Evolutionary conservation across 805 yeast genomes (phyloP), one percentile per base, ranked within the genome.

Genomic region (Sugiyamaella chiloensis): DNA sequence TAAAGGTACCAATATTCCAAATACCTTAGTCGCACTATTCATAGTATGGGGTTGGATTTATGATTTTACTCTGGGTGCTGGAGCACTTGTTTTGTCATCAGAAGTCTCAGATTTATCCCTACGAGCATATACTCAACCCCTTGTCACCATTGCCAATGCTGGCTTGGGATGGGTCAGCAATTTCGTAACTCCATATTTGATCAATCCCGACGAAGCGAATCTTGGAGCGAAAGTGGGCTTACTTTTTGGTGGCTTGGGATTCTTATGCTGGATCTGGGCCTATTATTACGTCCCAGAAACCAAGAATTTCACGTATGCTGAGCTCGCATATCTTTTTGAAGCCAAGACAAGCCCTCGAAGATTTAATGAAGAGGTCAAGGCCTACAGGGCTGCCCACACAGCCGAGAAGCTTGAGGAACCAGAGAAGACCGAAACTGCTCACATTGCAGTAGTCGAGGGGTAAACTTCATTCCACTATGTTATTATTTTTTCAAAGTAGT

Each of bases 171-270:
- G 46, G 46, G 27, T 44, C 11, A 20, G 35, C 39, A 42, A 42
- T n/a, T 62, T 75, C 46, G 64, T 72, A 40, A 58, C 63, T 16
- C 79, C 79, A 20, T 74, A 73, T 55, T 62, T 75, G 67, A 62
- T 74, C 53, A 74, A 73, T 51, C 71, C 77, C 3, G 62, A 60
- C 24, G 64, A 62, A 35, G 74, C 72, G 45, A 64, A 74, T 52
- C 63, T 71, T 66, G 72, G 70, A 20, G 74, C 72, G 14, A 74
- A 74, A 54, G 70, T 74, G 19, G 75, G 68, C 3, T 71, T 70
- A 52, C 64, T 73, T n/a, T 42, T 42, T 24, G 40, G 46, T 16
- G 46, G 40, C 11, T 23, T 31, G 34, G 46, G 40, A n/a, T 21
- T 42, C 17, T 21, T 32, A 21, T 40, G 31, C 20, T 40, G 42